A percentile compares a stretch with the other conserved stretches of the same genome.
phyloP scores from a whole-genome alignment of 441 rosid species.

The Populus trichocarpa region DNA sequence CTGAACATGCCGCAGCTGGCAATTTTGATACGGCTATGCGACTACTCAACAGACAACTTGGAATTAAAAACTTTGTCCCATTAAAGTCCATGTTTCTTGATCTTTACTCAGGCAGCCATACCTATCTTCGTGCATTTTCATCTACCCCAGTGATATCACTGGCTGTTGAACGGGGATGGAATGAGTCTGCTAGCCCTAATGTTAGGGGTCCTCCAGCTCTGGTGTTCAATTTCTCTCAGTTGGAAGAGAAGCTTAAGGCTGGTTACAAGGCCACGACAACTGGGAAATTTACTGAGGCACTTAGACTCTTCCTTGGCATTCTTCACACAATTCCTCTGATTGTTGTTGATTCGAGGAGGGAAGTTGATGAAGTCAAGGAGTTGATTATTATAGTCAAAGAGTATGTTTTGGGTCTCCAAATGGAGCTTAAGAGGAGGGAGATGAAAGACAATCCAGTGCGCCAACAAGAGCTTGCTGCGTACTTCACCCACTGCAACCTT shows the following conservation, averaged over 20 bases:
- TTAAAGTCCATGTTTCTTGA: constrained; percentile 70
- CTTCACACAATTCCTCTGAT: constrained; percentile 83
- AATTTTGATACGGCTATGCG: constrained; percentile 89
- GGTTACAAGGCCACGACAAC: constrained; percentile 78
- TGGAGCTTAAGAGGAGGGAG: constrained; percentile 75
- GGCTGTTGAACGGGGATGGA: constrained; percentile 82
- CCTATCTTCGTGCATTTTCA: constrained; percentile 58
- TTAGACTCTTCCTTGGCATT: constrained; percentile 55
- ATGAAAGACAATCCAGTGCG: constrained; percentile 52
- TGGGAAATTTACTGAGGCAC: constrained; percentile 73
- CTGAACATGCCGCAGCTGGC: constrained; percentile 90
- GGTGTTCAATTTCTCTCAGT: constrained; percentile 60
- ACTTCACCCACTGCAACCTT: constrained; percentile 85
- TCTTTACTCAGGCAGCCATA: constrained; percentile 66
- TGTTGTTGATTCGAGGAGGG: constrained; percentile 85
- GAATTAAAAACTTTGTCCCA: constrained; percentile 65
- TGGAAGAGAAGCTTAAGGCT: constrained; percentile 76
- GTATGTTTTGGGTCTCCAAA: constrained; percentile 70
- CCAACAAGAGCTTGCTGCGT: constrained; percentile 90
- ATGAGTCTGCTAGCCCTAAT: constrained; percentile 64
- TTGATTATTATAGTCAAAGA: constrained; percentile 68
- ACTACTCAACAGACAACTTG: constrained; percentile 77
- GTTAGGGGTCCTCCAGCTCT: constrained; percentile 67
- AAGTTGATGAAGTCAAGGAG: constrained; percentile 89
- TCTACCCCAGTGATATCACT: constrained; percentile 68